phyloP scores from a whole-genome alignment of 2,329 filamentous ascomycete genomes.

The Zarea fungicola region DNA sequence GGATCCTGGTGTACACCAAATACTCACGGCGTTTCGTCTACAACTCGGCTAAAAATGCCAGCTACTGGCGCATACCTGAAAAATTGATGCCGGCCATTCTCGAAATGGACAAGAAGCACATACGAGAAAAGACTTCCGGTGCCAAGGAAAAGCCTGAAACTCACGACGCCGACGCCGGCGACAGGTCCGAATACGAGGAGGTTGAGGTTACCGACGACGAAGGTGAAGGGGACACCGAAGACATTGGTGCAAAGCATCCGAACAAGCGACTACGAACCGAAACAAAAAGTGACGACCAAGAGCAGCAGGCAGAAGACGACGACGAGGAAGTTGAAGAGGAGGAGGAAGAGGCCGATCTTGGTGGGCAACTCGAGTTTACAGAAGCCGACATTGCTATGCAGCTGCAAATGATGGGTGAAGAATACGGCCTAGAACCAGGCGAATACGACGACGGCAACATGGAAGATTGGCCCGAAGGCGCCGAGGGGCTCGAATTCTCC shows the following conservation, averaged over 20 bases:
- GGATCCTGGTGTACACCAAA: constrained; percentile 91
- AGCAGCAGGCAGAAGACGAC: constrained; percentile 45
- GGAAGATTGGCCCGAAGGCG: constrained; percentile 63
- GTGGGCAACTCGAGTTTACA: constrained; percentile 68
- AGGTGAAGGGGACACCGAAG: constrained; percentile 35
- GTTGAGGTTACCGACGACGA: constrained; percentile 55
- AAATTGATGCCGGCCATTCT: constrained; percentile 76
- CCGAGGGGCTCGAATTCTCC: constrained; percentile 64
- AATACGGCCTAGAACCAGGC: constrained; percentile 72
- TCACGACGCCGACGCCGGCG: constrained; percentile 27
- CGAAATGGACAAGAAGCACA: constrained; percentile 66
- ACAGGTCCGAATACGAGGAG: constrained; percentile 72
- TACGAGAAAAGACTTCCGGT: constrained; percentile 49
- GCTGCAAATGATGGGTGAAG: constrained; percentile 79
- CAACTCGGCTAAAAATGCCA: constrained; percentile 79
- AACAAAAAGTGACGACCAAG: constrained; percentile 48
- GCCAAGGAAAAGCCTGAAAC: constrained; percentile 11
- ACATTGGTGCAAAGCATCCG: constrained; percentile 32
- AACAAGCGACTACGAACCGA: constrained; percentile 60
- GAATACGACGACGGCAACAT: constrained; percentile 65
- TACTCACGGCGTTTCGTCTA: constrained; percentile 85
- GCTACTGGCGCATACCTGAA: constrained; percentile 91
- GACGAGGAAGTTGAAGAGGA: constrained; percentile 55
- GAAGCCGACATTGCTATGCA: constrained; percentile 95
- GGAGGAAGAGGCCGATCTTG: constrained; percentile 46